Evolutionary conservation across 768 basidiomycete genomes (phyloP), one percentile per base, ranked within the genome.

Genomic region (Hygrophorus pudorinus): DNA sequence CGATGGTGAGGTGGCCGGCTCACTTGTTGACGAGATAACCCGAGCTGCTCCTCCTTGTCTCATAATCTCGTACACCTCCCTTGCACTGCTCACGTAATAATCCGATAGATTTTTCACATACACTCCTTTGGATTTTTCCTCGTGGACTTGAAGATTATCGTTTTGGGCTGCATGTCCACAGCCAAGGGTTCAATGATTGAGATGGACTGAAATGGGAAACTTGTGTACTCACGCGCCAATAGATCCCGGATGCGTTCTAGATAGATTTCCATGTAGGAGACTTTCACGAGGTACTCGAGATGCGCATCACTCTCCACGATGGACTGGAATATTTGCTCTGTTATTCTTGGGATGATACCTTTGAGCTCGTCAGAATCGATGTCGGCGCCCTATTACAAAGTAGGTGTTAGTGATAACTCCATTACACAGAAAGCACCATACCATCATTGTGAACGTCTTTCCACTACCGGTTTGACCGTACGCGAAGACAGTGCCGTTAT

Each of bases 231-330:
- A 98, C 94, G 96, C 48, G 91, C 85, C 43, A 99, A 74, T 44
- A 99, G 67, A 73, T 99, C 96, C 42, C 93, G 77, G 52, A 99
- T 90, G 50, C 84, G 79, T 65, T 99, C 96, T 48, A 98, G 74
- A 64, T 99, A 99, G 48, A 99, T 98, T 68, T 99, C 96, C 94
- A 99, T 97, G 64, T 98, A 99, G 29, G 91, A 96, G 41, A 97
- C 96, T 67, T 99, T 99, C 61, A 99, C 96, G 51, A 97, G 80
- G 62, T 99, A 99, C 64, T 99, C 96, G 46, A 99, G 68, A 62
- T 90, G 89, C 29, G 87, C 76, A 53, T 97, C 94, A 44, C 92
- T 94, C 57, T 91, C 82, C 46, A 96, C 83, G 59, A 99, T 99
- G 40, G 91, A 91, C 51, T 92, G 87, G 64, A 99, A 99, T 59